A percentile compares a stretch with the other conserved stretches of the same genome.
These are phyloP conservation scores for Knoxdaviesia capensis DNA, from an alignment of 2,329 filamentous ascomycete species.

Conservation along the genomic window DNA sequence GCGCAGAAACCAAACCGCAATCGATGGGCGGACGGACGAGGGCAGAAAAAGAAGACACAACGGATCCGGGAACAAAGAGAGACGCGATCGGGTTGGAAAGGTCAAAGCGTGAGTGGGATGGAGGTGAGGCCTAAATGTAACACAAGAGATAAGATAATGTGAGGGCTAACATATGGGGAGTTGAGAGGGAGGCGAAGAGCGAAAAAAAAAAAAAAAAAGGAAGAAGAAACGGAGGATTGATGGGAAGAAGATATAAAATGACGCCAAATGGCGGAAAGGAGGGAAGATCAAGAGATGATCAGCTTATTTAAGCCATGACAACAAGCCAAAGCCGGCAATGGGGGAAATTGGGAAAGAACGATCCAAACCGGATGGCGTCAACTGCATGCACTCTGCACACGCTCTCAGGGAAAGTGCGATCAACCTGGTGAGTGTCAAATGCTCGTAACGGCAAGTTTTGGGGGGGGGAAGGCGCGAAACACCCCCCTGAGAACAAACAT, in stretches of 20 bases:
- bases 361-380: too few species aligned
- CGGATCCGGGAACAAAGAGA: background rate
- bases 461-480: too few species aligned
- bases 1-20: background rate
- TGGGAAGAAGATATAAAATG: background rate
- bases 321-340: too few species aligned
- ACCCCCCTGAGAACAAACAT: too few species aligned
- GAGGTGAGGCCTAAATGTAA: background rate
- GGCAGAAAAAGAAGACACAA: background rate
- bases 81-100: background rate
- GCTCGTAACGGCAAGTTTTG: too few species aligned
- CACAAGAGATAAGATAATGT: background rate
- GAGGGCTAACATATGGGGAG: background rate
- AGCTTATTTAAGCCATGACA: too few species aligned
- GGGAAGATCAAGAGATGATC: too few species aligned
- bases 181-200: background rate
- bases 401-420: too few species aligned
- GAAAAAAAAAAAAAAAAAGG: conserved; percentile 1
- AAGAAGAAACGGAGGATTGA: background rate
- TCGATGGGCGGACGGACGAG: background rate
- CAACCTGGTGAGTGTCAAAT: too few species aligned
- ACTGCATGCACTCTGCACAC: too few species aligned
- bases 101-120: background rate
- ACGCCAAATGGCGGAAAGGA: background rate
- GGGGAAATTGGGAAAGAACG: too few species aligned